Evolutionary conservation across 768 basidiomycete species (phyloP), one percentile per base, ranked within the genome.

Genomic region (Boletus pseudo-olivaceus): DNA sequence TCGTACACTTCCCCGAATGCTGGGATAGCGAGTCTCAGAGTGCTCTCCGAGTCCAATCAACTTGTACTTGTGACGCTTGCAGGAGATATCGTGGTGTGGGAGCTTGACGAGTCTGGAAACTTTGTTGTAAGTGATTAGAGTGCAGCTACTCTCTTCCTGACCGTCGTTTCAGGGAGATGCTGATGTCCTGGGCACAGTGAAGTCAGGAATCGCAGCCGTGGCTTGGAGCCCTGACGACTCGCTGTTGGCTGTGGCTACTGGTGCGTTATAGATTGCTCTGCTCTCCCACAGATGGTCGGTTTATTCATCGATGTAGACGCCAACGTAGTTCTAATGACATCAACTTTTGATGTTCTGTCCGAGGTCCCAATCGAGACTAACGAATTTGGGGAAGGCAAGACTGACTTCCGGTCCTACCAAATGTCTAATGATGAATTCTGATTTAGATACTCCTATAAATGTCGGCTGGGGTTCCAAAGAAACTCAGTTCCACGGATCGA

Each of bases 401-500:
- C 43, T 44, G 0, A 4, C 43, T 19, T 49, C 27, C 42, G 43
- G 55, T 33, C 46, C 32, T 32, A 14, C 5, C 12, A 48, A 17
- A 20, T 30, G 2, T 46, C 19, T 39, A 26, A 44, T 68, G 37
- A 62, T 42, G 47, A 55, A 30, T 61, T 43, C 37, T 43, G 30
- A 58, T 54, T 5, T 61, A 93, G 93, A 93, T 67, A 82, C 86
- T 26, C 91, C 90, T 3, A 93, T 98, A 63, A 92, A 95, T 62
- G 93, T 98, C 55, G 97, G 97, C 15, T 99, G 97, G 97, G 97
- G 97, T 38, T 90, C 90, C 2, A 96, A 95, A 65, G 81, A 90
- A 67, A 98, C 97, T 0, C 97, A 99, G 65, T 99, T 99, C 67
- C 94, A 98, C 61, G 97, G 97, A 10, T 96, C 94, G 0, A 76